phyloP scores from a whole-genome alignment of 164 flowering plant genomes.

The Nelumbo lutea region DNA sequence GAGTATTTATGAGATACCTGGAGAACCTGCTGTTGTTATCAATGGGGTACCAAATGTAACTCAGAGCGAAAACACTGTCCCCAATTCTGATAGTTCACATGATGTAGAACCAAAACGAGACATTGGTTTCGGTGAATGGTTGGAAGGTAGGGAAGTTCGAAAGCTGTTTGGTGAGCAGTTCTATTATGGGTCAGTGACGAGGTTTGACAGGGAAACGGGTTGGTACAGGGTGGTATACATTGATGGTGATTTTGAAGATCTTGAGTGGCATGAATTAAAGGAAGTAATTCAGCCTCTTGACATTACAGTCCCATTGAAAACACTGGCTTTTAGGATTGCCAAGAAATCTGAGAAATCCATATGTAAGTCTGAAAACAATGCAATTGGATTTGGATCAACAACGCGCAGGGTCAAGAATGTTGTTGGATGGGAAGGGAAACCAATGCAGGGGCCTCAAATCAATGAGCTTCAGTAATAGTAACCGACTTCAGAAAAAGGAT shows the following conservation, averaged over 20 bases:
- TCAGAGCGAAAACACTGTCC: constrained; percentile 6
- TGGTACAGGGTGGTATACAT: constrained; percentile 87
- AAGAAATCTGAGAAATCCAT: constrained; percentile 35
- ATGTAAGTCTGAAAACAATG: constrained; percentile 15
- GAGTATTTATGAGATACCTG: constrained; percentile 45
- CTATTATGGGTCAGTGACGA: constrained; percentile 49
- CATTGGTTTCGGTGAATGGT: constrained; percentile 55
- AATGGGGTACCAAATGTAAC: constrained; percentile 57
- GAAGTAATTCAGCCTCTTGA: constrained; percentile 67
- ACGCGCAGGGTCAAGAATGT: background rate
- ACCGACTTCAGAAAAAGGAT: too few relatives aligned
- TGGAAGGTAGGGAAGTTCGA: constrained; percentile 71
- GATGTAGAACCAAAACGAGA: constrained; percentile 16
- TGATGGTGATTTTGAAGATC: constrained; percentile 89
- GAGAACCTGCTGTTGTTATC: constrained; percentile 78
- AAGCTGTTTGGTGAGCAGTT: constrained; percentile 53
- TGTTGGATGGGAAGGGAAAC: background rate
- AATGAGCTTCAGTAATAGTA: background rate
- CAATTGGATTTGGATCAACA: background rate
- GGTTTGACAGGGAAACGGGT: constrained; percentile 62
- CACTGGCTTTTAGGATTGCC: constrained; percentile 46
- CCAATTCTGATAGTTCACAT: constrained; percentile 9
- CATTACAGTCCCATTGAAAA: constrained; percentile 49
- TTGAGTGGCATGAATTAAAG: constrained; percentile 70
- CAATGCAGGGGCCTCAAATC: background rate